Base-by-base conservation (phyloP, 495 filamentous ascomycete genomes). In the Aspergillus avenaceus region DNA sequence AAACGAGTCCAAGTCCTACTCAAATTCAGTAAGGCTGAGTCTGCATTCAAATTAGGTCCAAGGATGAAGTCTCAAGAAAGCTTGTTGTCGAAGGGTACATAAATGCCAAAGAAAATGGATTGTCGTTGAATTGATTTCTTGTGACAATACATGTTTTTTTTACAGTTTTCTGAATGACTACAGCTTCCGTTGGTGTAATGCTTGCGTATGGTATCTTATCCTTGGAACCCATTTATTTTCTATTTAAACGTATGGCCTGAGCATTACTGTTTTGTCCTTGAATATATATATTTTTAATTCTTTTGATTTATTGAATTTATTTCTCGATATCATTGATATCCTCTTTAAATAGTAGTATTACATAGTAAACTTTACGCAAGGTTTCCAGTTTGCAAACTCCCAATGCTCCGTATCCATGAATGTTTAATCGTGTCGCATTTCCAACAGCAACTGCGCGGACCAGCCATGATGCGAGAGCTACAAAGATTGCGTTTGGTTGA, bases 401-500 rank as follows among this genome's bases (percentile, higher is more conserved):
- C 19, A 38, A 41, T 49, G 40, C 46, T 49, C 46, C 52, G 27
- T 49, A 48, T 55, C 36, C 52, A 56, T 52, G 12, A 51, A 27
- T 22, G 36, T 51, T 50, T 16, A 44, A 36, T 24, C 37, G 34
- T 43, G 37, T 14, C 14, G 43, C 22, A 41, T 43, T 32, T 34
- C n/a, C 22, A 23, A 47, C 41, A 53, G 19, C 27, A 46, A 45
- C 54, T 29, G 47, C 49, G 46, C 49, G 41, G 24, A 25, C 41
- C 47, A 26, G 14, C 47, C 41, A 47, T 34, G 24, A 23, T 42
- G 27, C 45, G 51, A 47, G 25, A 53, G 50, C 43, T 59, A 55
- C 53, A 57, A 54, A 27, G 47, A 49, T 44, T 65, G 58, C 11
- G 53, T 58, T 34, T 58, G 64, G 40, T 60, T 61, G 61, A 75